A percentile compares a stretch with the other conserved stretches of the same genome.
Evolutionary conservation across 176 grass and related monocot species (phyloP).

Genomic region (Cymbopogon citratus): DNA sequence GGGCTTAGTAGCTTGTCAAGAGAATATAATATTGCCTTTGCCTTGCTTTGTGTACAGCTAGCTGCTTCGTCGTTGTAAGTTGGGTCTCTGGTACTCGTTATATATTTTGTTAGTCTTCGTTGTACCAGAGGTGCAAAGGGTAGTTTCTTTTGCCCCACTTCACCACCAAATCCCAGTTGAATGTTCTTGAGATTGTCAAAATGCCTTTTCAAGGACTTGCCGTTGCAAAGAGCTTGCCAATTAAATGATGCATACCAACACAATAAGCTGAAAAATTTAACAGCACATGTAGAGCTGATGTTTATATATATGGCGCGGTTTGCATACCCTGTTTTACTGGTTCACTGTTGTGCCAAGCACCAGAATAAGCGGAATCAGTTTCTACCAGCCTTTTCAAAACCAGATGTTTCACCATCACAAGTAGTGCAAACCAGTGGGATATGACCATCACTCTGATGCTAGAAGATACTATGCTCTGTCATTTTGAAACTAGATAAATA

Average conservation of each 20-base stretch:
- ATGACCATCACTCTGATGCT: not conserved
- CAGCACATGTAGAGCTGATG: not conserved
- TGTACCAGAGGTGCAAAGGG: not conserved
- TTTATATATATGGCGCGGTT: not conserved
- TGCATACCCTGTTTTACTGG: not conserved
- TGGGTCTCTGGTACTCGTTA: not conserved
- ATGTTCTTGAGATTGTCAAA: not conserved
- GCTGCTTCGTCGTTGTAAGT: slow-evolving; percentile 5
- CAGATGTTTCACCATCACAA: not conserved
- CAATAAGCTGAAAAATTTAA: not conserved
- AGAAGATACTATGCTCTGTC: not conserved
- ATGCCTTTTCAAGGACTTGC: not conserved
- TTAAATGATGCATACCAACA: not conserved
- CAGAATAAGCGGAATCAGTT: not conserved
- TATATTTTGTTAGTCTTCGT: not conserved
- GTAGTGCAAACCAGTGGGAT: not conserved
- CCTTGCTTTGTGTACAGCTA: slow-evolving; percentile 36
- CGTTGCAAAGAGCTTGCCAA: not conserved
- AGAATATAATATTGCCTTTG: slow-evolving; percentile 21
- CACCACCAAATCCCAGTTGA: not conserved
- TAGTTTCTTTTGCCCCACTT: not conserved
- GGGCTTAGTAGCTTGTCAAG: slow-evolving; percentile 13
- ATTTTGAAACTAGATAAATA: not conserved
- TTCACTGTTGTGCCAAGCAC: not conserved
- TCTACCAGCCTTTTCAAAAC: not conserved